Evolutionary conservation across 345 rosid genomes (phyloP), one percentile per base, ranked within the genome.

Genomic region (Erysimum cheiranthoides): DNA sequence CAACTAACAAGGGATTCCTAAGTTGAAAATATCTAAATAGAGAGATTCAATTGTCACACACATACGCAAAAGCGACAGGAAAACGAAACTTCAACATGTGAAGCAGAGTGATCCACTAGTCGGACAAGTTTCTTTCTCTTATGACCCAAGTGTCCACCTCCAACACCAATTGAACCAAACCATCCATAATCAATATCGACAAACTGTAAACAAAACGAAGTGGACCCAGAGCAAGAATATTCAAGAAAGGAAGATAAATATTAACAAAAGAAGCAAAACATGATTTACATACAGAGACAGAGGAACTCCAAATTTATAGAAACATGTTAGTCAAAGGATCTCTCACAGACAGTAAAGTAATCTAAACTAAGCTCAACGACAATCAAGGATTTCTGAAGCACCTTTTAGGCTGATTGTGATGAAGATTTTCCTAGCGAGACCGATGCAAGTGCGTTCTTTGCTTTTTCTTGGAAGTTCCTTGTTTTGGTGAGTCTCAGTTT

Each of bases 391-490:
- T 21, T 59, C 40, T 21, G 27, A 58, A 58, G 40, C 42, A 78
- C 47, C 64, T 30, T 61, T 61, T 61, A 72, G 50, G 63, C 81
- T 61, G 68, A 67, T 58, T 86, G 82, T 7, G 94, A 84, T 11
- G 93, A 86, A 58, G 97, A 85, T 84, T 89, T 82, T 2, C 97
- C 97, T 78, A 94, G 62, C 0, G 90, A 85, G 65, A 94, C 97
- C 1, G 99, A 94, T 27, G 99, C 93, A 65, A 92, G 81, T 14
- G 91, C 93, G 57, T 81, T 92, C 79, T 82, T 92, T 12, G 97
- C 97, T 28, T 97, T 75, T 64, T 83, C 89, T 21, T 84, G 96
- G 68, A 95, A 90, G 85, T 85, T 83, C 74, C 93, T 86, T 46
- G 87, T 85, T 84, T 92, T 95, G 84, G 82, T 83, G 27, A 89